Conservation (phyloP, 805 yeast genomes). For the Wickerhamomyces rabaulensis region DNA sequence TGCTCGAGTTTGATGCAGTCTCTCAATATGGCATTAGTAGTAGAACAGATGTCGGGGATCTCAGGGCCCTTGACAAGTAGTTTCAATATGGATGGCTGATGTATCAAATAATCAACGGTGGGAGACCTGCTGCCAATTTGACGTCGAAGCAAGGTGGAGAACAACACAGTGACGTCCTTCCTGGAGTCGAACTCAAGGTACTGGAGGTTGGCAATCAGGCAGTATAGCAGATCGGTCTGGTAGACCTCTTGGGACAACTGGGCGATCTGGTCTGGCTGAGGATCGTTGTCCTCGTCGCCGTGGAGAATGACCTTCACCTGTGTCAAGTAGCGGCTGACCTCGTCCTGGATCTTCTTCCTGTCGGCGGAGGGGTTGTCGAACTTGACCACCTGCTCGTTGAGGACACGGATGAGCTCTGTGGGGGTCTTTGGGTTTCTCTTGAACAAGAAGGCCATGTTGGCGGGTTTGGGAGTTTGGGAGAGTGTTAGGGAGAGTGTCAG, state of each 20-base stretch:
- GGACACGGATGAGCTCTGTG: conserved; percentile 68
- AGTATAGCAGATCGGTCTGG: conserved; percentile 59
- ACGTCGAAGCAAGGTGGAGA: conserved; percentile 72
- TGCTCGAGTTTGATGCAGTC: conserved; percentile 80
- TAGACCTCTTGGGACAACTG: conserved; percentile 77
- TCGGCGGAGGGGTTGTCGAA: conserved; percentile 31
- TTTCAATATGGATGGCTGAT: conserved; percentile 55
- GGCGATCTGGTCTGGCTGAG: conserved; percentile 48
- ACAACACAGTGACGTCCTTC: conserved; percentile 71
- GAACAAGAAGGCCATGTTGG: conserved; percentile 79
- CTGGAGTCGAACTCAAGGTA: conserved; percentile 84
- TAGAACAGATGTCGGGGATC: conserved; percentile 61
- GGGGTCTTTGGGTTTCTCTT: conserved; percentile 90
- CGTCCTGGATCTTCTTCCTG: conserved; percentile 58
- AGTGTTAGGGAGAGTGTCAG: not conserved
- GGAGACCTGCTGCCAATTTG: conserved; percentile 74
- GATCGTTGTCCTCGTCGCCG: conserved; percentile 62
- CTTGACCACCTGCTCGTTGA: conserved; percentile 68
- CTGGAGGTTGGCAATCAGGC: conserved; percentile 53
- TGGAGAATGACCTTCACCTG: conserved; percentile 63
- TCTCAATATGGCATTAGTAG: conserved; percentile 72
- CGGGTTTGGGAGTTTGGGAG: not conserved
- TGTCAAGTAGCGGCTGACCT: conserved; percentile 55
- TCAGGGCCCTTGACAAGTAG: conserved; percentile 71
- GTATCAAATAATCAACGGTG: conserved; percentile 75